A percentile compares a stretch with the other conserved stretches of the same genome.
These are phyloP conservation scores for Xerocomellus chrysenteron DNA, from an alignment of 768 basidiomycete species.

Conservation along the genomic window DNA sequence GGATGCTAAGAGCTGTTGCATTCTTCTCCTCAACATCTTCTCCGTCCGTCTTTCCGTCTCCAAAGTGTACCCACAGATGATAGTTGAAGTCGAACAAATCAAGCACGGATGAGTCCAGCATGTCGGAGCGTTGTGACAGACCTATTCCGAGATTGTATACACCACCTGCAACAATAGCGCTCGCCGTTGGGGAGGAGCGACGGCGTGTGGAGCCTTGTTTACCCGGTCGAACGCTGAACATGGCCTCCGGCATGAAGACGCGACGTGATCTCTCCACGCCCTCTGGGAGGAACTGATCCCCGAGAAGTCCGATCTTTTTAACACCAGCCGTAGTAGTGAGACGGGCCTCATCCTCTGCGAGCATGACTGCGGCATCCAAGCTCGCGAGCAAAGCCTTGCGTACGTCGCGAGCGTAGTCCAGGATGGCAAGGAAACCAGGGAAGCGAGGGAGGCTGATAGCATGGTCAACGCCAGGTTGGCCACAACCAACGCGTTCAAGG, in stretches of 20 bases:
- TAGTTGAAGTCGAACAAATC: slow-evolving; percentile 88
- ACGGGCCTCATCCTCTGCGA: slow-evolving; percentile 85
- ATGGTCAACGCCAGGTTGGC: slow-evolving; percentile 62
- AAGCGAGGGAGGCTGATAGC: slow-evolving; percentile 68
- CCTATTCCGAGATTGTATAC: slow-evolving; percentile 79
- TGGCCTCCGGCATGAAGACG: slow-evolving; percentile 95
- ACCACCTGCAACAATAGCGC: slow-evolving; percentile 73
- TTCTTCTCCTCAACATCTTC: slow-evolving; percentile 40
- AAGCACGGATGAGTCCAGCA: slow-evolving; percentile 76
- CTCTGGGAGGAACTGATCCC: slow-evolving; percentile 73
- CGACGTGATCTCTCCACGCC: slow-evolving; percentile 79
- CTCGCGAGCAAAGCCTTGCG: slow-evolving; percentile 73
- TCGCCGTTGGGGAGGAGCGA: slow-evolving; percentile 34
- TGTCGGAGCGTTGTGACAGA: slow-evolving; percentile 71
- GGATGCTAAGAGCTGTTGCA: slow-evolving; percentile 64
- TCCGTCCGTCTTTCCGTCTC: slow-evolving; percentile 40
- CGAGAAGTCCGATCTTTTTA: slow-evolving; percentile 61
- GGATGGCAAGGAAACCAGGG: slow-evolving; percentile 77
- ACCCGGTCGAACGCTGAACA: slow-evolving; percentile 71
- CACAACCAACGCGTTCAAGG: slow-evolving; percentile 73
- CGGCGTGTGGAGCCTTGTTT: slow-evolving; percentile 39
- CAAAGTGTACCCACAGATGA: slow-evolving; percentile 71
- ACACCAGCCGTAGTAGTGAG: slow-evolving; percentile 64
- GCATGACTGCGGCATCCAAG: slow-evolving; percentile 73
- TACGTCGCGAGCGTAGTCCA: slow-evolving; percentile 85